Percentiles rank a stretch among this genome's conserved stretches.
Evolutionary conservation across 805 yeast genomes (phyloP).

Genomic region (Nakazawaea peltata): DNA sequence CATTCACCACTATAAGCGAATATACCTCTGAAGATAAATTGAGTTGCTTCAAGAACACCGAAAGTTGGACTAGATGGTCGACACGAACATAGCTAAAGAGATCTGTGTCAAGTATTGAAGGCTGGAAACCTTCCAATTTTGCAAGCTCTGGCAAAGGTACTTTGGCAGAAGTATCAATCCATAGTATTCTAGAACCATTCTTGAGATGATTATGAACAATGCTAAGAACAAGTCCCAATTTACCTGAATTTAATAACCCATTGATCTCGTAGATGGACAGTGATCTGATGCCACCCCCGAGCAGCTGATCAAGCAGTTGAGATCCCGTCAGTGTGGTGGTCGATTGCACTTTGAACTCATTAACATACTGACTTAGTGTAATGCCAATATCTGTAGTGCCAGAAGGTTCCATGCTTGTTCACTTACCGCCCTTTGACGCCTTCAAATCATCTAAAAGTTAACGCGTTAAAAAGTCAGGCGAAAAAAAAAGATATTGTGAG

Average conservation of each 20-base stretch:
- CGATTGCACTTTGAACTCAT: not conserved
- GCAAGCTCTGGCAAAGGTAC: slow-evolving; percentile 7
- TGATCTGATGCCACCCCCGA: slow-evolving; percentile 9
- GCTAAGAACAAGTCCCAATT: slow-evolving; percentile 1
- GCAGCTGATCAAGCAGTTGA: slow-evolving; percentile 2
- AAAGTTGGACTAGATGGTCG: slow-evolving; percentile 1
- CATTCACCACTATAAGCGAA: slow-evolving; percentile 7
- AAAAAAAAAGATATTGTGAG: too few relatives aligned
- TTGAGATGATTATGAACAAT: slow-evolving; percentile 3
- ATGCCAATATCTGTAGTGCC: too few relatives aligned
- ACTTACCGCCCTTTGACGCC: too few relatives aligned
- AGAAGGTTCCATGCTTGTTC: too few relatives aligned
- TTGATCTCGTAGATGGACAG: slow-evolving; percentile 8
- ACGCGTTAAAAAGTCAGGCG: too few relatives aligned
- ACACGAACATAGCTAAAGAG: slow-evolving; percentile 1
- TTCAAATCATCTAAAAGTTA: too few relatives aligned
- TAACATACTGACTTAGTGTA: not conserved
- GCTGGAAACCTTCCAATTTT: slow-evolving; percentile 3
- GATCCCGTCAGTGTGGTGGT: slow-evolving; percentile 8
- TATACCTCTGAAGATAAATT: not conserved
- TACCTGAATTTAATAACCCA: slow-evolving; percentile 11
- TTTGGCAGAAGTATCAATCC: slow-evolving; percentile 10
- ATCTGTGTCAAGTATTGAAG: not conserved
- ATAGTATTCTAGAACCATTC: slow-evolving; percentile 6
- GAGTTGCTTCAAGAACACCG: slow-evolving; percentile 5